These are phyloP conservation scores for Xylariaceae sp. DNA, from an alignment of 2,329 filamentous ascomycete species.

Conservation along the genomic window DNA sequence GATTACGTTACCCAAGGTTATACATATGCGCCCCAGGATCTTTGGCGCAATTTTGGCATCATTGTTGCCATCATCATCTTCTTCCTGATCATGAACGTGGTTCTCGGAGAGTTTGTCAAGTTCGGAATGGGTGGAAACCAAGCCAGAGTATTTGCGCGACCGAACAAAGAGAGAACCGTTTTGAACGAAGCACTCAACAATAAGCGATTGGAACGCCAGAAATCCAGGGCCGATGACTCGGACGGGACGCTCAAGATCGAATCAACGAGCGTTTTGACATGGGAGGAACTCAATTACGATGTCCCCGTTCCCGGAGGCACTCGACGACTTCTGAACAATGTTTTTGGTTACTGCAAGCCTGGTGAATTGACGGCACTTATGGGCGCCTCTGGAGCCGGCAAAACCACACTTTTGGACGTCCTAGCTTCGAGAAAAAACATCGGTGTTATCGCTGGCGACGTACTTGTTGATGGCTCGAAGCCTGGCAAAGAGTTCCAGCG, in stretches of 20 bases:
- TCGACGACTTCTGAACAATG: conserved; percentile 52
- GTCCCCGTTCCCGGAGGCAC: conserved; percentile 58
- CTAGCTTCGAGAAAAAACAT: conserved; percentile 62
- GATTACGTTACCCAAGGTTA: conserved; percentile 70
- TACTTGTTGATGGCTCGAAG: conserved; percentile 55
- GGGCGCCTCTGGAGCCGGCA: conserved; percentile 82
- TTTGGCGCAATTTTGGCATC: conserved; percentile 86
- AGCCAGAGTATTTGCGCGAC: conserved; percentile 72
- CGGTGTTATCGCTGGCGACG: conserved; percentile 56
- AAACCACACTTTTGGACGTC: conserved; percentile 81
- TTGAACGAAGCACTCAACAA: conserved; percentile 62
- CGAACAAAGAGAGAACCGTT: conserved; percentile 63
- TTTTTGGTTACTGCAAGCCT: conserved; percentile 70
- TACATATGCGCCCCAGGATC: conserved; percentile 61
- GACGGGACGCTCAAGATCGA: conserved; percentile 53
- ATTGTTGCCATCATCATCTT: conserved; percentile 71
- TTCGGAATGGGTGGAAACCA: conserved; percentile 79
- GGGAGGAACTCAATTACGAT: conserved; percentile 81
- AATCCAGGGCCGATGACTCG: conserved; percentile 43
- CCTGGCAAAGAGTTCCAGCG: conserved; percentile 61
- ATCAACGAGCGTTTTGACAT: conserved; percentile 72
- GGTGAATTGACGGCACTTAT: conserved; percentile 77
- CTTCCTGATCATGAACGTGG: conserved; percentile 73
- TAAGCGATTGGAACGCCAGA: conserved; percentile 57
- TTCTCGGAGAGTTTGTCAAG: conserved; percentile 74